Percentiles rank a stretch among this genome's conserved stretches.
These are phyloP conservation scores for Quercus dentata DNA, from an alignment of 306 rosid genomes.

Conservation along the genomic window DNA sequence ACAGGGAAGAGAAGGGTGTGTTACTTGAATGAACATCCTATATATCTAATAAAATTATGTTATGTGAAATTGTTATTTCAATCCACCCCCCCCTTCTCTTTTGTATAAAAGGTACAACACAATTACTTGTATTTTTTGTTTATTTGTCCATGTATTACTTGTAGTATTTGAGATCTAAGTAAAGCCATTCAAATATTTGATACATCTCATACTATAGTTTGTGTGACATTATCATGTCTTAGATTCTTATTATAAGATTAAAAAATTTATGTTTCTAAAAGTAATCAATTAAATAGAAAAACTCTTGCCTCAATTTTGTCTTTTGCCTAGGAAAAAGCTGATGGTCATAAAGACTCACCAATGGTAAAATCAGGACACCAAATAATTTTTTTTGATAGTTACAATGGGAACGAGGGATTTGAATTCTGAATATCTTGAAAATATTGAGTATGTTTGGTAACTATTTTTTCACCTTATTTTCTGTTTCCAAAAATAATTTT, in stretches of 20 bases:
- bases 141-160: too few species aligned
- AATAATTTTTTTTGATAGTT: too few species aligned
- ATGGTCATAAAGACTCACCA: neutral
- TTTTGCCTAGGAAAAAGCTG: neutral
- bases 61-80: neutral
- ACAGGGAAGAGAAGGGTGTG: neutral
- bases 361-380: neutral
- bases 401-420: fast-evolving
- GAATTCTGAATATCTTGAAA: too few species aligned
- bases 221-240: neutral
- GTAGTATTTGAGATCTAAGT: too few species aligned
- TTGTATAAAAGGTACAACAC: too few species aligned
- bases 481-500: fast-evolving
- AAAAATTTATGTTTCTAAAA: neutral
- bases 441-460: too few species aligned
- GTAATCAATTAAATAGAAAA: neutral
- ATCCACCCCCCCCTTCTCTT: too few species aligned
- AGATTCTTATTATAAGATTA: neutral
- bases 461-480: too few species aligned
- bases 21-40: neutral
- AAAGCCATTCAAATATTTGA: too few species aligned
- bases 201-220: too few species aligned
- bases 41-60: neutral
- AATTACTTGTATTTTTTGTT: neutral
- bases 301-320: neutral